A percentile compares a stretch with the other conserved stretches of the same genome.
Evolutionary conservation across 352 stramenopile species (phyloP).

Genomic region (Pythium dissimile): DNA sequence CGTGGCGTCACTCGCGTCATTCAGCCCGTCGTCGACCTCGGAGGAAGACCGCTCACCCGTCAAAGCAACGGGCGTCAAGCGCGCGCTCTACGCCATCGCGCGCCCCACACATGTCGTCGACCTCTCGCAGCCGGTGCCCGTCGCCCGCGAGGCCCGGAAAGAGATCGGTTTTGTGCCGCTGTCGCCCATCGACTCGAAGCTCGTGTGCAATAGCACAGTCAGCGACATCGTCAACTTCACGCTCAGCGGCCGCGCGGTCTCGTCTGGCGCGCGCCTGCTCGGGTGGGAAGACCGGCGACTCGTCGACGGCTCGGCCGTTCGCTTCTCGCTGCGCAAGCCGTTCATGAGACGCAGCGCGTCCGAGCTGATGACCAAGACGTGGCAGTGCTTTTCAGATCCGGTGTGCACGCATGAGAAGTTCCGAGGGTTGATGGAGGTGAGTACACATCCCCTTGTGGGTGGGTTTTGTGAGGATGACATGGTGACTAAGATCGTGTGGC

Average conservation of each 20-base stretch:
- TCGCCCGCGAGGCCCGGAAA: constrained; percentile 34
- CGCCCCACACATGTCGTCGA: constrained; percentile 30
- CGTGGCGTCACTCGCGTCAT: constrained; percentile 12
- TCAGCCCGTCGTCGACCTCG: constrained; percentile 15
- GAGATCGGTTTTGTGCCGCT: constrained; percentile 48
- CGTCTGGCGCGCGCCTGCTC: constrained; percentile 44
- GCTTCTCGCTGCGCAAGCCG: constrained; percentile 64
- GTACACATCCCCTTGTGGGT: constrained; percentile 13
- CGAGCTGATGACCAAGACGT: constrained; percentile 55
- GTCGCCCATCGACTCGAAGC: constrained; percentile 25
- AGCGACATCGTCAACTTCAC: constrained; percentile 50
- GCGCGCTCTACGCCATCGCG: constrained; percentile 11
- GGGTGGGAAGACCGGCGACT: constrained; percentile 68
- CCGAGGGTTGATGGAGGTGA: constrained; percentile 44
- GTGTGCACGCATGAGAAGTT: constrained; percentile 57
- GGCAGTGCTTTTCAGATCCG: constrained; percentile 69
- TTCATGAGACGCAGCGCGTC: constrained; percentile 38
- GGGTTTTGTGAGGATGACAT: background rate
- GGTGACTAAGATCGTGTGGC: background rate
- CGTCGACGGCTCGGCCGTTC: constrained; percentile 45
- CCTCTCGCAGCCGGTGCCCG: constrained; percentile 22
- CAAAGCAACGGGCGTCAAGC: constrained; percentile 10
- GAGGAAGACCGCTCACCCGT: constrained; percentile 36
- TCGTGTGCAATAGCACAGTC: constrained; percentile 44
- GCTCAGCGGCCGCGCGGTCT: constrained; percentile 44